phyloP scores from a whole-genome alignment of 106 monocot species.

The Dioscorea dumetorum region DNA sequence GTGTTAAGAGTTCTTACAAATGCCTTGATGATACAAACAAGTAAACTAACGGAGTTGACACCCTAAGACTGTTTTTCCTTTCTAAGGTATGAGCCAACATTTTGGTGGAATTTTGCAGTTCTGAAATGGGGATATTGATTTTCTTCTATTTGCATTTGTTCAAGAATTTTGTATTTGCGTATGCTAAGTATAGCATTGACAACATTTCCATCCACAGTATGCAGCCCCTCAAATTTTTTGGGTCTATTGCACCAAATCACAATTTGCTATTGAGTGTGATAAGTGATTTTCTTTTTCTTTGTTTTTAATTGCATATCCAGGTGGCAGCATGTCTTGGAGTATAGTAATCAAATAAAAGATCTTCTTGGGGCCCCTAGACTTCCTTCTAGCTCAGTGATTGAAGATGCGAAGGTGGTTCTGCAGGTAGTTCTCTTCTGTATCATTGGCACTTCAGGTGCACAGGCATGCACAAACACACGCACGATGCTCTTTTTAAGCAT shows the following conservation, averaged over 20 bases:
- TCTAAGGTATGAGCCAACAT: too few relatives aligned
- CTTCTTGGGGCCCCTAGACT: slow-evolving; percentile 40
- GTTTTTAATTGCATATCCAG: slow-evolving; percentile 24
- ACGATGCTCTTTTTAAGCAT: too few relatives aligned
- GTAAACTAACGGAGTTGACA: too few relatives aligned
- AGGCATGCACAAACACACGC: too few relatives aligned
- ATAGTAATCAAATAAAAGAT: slow-evolving; percentile 53
- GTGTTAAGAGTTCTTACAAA: too few relatives aligned
- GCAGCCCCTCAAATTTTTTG: background rate
- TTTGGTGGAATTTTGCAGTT: too few relatives aligned
- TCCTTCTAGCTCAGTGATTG: slow-evolving; percentile 32
- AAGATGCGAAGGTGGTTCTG: slow-evolving; percentile 52
- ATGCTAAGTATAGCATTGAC: background rate
- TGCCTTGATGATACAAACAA: too few relatives aligned
- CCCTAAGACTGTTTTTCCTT: too few relatives aligned
- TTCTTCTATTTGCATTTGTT: background rate
- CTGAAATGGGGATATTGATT: too few relatives aligned
- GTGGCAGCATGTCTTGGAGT: slow-evolving; percentile 76
- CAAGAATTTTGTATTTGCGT: background rate
- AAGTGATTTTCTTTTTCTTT: background rate
- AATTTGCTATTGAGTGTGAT: background rate
- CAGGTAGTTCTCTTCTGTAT: slow-evolving; percentile 28
- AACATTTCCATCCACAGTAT: too few relatives aligned
- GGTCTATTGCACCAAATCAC: background rate
- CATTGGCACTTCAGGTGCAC: background rate